A percentile compares a stretch with the other conserved stretches of the same genome.
Evolutionary conservation across 2,329 filamentous ascomycete genomes (phyloP).

Genomic region (Pezicula rhizophila): DNA sequence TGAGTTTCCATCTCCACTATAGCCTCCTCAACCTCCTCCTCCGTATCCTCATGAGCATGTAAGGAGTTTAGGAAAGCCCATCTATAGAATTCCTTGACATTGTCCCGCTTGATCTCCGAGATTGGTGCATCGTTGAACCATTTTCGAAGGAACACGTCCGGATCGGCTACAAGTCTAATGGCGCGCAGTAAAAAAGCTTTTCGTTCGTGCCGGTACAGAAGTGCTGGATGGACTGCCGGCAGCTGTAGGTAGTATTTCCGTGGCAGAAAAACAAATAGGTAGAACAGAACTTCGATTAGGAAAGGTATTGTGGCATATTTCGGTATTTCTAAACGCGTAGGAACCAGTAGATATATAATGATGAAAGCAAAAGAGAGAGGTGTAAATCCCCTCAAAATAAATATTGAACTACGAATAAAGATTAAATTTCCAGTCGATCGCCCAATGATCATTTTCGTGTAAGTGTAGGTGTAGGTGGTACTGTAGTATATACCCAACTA

Average conservation of each 20-base stretch:
- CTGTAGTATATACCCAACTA: too few relatives aligned
- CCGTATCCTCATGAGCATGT: slow-evolving; percentile 35
- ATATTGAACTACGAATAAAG: neutral
- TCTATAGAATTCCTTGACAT: slow-evolving; percentile 48
- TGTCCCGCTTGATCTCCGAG: slow-evolving; percentile 46
- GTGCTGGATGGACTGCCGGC: slow-evolving; percentile 39
- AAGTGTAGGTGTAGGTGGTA: too few relatives aligned
- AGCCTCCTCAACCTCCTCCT: slow-evolving; percentile 46
- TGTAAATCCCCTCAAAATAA: neutral
- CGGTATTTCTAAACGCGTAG: neutral
- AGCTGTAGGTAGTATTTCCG: slow-evolving; percentile 37
- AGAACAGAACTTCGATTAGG: slow-evolving; percentile 32
- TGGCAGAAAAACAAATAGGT: slow-evolving; percentile 42
- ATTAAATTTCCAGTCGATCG: neutral
- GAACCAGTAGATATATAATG: neutral
- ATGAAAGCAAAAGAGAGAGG: neutral
- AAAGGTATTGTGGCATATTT: neutral
- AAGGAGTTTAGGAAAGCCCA: slow-evolving; percentile 48
- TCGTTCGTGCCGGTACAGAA: slow-evolving; percentile 35
- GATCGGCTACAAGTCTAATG: slow-evolving; percentile 41
- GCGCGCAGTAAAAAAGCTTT: slow-evolving; percentile 42
- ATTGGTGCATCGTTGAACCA: slow-evolving; percentile 49
- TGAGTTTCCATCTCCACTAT: slow-evolving; percentile 39
- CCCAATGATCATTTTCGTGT: neutral
- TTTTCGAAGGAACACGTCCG: slow-evolving; percentile 40